Percentiles rank a stretch among this genome's conserved stretches.
Conservation (phyloP, 169 alveolate genomes). For the Eimeria necatrix region DNA sequence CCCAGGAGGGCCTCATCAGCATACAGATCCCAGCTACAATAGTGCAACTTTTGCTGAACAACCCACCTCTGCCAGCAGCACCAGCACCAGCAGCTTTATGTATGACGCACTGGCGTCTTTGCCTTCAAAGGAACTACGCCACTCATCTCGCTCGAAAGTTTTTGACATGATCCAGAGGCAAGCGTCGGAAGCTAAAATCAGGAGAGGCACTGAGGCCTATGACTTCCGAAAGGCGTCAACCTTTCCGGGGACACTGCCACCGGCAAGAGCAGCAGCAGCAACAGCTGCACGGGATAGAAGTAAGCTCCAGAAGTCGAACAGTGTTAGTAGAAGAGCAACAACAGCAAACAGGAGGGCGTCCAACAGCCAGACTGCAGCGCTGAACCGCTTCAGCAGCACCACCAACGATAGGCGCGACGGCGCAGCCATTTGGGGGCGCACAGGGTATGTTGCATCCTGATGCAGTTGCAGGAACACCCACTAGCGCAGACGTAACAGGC, state of each 20-base stretch:
- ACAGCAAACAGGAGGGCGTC: too few relatives aligned
- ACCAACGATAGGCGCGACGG: neutral
- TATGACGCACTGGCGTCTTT: constrained; percentile 37
- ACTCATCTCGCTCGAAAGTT: neutral
- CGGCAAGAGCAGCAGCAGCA: constrained; percentile 32
- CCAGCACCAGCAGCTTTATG: constrained; percentile 8
- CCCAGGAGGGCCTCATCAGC: too few relatives aligned
- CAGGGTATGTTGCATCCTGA: neutral
- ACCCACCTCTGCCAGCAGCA: neutral
- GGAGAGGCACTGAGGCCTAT: neutral
- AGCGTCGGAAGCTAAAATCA: neutral
- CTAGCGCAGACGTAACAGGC: too few relatives aligned
- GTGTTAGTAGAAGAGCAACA: too few relatives aligned
- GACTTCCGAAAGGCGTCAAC: too few relatives aligned
- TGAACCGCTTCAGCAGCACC: neutral
- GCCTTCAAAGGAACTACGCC: neutral
- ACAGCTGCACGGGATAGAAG: neutral
- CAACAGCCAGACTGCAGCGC: neutral
- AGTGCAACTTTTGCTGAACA: neutral
- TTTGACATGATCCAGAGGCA: neutral
- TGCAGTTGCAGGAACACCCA: too few relatives aligned
- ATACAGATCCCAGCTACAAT: neutral
- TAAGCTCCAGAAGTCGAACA: neutral
- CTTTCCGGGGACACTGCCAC: neutral
- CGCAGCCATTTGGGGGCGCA: neutral